A percentile compares a stretch with the other conserved stretches of the same genome.
These are phyloP conservation scores for Podospora australis DNA, from an alignment of 495 filamentous ascomycete species.

Conservation along the genomic window DNA sequence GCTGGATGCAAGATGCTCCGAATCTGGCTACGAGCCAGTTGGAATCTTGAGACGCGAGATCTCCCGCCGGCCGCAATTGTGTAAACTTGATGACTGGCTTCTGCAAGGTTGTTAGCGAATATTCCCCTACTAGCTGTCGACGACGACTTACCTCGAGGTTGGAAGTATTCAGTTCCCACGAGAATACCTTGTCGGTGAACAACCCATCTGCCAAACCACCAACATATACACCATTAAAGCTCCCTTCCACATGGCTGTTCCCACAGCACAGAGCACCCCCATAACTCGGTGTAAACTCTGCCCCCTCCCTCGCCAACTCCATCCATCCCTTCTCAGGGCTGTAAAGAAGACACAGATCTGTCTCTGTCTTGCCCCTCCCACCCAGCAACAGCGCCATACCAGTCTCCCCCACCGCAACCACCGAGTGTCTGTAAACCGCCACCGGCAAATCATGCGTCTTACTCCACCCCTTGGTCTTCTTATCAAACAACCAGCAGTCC, in stretches of 20 bases:
- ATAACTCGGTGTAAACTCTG: conserved; percentile 49
- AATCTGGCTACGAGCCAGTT: conserved; percentile 20
- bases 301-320: conserved; percentile 28
- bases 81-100: conserved; percentile 21
- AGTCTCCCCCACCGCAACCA: conserved; percentile 49
- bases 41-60: background rate
- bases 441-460: conserved; percentile 54
- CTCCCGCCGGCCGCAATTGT: background rate
- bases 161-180: conserved; percentile 44
- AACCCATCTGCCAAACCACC: conserved; percentile 63
- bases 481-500: conserved; percentile 67
- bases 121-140: no score
- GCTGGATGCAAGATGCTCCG: conserved; percentile 22
- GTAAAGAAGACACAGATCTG: conserved; percentile 62
- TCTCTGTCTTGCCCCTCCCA: conserved; percentile 13
- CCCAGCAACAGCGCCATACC: conserved; percentile 33
- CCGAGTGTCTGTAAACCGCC: conserved; percentile 67
- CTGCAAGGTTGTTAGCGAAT: background rate
- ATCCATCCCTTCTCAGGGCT: conserved; percentile 41
- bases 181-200: conserved; percentile 45
- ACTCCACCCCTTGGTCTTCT: conserved; percentile 48
- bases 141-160: conserved; percentile 16
- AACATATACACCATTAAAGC: conserved; percentile 51
- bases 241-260: conserved; percentile 5
- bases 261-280: conserved; percentile 45